These are phyloP conservation scores for Suillus tomentosus DNA, from an alignment of 768 basidiomycete species.

Conservation along the genomic window DNA sequence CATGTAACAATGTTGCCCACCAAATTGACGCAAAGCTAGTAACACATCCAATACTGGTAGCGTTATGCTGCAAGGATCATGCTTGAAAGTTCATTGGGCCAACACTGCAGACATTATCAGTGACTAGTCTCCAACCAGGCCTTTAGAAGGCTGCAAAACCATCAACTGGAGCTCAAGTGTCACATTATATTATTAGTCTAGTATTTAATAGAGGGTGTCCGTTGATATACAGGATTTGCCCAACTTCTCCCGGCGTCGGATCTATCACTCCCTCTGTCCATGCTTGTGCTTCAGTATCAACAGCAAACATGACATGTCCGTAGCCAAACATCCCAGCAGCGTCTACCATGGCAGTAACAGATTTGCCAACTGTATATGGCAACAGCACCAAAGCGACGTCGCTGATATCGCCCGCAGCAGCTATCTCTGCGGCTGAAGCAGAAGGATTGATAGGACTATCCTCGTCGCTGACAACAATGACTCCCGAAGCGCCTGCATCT, in stretches of 20 bases:
- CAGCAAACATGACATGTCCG: slow-evolving; percentile 52
- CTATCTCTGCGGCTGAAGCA: slow-evolving; percentile 56
- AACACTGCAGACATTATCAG: background rate
- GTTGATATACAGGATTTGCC: slow-evolving; percentile 71
- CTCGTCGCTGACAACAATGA: slow-evolving; percentile 72
- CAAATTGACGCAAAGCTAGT: background rate
- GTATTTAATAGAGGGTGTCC: slow-evolving; percentile 78
- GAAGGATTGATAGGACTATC: slow-evolving; percentile 67
- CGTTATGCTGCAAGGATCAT: background rate
- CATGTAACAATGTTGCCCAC: background rate
- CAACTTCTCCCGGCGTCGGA: slow-evolving; percentile 34
- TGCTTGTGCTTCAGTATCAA: slow-evolving; percentile 42
- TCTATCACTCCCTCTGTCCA: slow-evolving; percentile 17
- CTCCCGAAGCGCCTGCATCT: slow-evolving; percentile 71
- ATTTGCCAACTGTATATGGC: slow-evolving; percentile 50
- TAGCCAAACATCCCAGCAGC: slow-evolving; percentile 46
- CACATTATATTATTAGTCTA: slow-evolving; percentile 56
- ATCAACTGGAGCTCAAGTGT: background rate
- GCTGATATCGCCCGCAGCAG: slow-evolving; percentile 56
- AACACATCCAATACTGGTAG: background rate
- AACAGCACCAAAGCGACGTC: slow-evolving; percentile 64
- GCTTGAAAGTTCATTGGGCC: background rate
- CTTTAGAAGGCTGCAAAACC: background rate
- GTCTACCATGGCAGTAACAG: slow-evolving; percentile 58
- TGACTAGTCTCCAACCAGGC: background rate